phyloP scores from a whole-genome alignment of 108 stramenopile species.

The Discostella stelligeroides region DNA sequence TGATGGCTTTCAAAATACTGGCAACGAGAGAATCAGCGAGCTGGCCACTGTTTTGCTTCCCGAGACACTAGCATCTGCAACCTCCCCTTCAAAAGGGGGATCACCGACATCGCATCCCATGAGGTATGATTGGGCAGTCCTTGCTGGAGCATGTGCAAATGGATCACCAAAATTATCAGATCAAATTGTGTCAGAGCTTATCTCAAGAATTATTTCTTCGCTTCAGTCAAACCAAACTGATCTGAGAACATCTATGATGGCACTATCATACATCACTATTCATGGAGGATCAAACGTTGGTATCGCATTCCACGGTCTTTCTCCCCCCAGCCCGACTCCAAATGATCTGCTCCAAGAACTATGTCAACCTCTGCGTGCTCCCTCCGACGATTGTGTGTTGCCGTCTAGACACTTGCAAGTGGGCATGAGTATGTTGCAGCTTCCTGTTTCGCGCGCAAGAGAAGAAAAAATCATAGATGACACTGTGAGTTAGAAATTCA shows the following conservation, averaged over 20 bases:
- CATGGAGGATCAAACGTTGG: conserved; percentile 42
- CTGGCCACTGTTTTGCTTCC: conserved; percentile 30
- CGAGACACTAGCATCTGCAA: conserved; percentile 38
- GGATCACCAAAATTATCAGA: conserved; percentile 25
- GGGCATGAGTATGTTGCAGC: conserved; percentile 44
- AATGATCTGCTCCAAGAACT: conserved; percentile 41
- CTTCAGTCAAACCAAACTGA: conserved; percentile 13
- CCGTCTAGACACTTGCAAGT: conserved; percentile 14
- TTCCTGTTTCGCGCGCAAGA: conserved; percentile 28
- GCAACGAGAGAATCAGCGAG: conserved; percentile 11
- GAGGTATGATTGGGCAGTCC: conserved; percentile 49
- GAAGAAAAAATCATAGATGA: conserved; percentile 36
- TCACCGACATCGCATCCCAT: conserved; percentile 8
- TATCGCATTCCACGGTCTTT: conserved; percentile 39
- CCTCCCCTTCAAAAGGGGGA: neutral
- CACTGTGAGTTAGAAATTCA: too few species aligned
- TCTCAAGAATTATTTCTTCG: conserved; percentile 18
- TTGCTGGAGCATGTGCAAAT: conserved; percentile 51
- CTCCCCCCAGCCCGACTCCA: conserved; percentile 15
- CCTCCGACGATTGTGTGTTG: conserved; percentile 9
- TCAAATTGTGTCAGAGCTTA: conserved; percentile 32
- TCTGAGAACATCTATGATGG: conserved; percentile 31
- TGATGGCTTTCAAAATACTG: neutral
- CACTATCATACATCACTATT: conserved; percentile 41
- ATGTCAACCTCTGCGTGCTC: too few species aligned